Evolutionary conservation across 164 flowering plant species (phyloP).

Genomic region (Buxus sempervirens): DNA sequence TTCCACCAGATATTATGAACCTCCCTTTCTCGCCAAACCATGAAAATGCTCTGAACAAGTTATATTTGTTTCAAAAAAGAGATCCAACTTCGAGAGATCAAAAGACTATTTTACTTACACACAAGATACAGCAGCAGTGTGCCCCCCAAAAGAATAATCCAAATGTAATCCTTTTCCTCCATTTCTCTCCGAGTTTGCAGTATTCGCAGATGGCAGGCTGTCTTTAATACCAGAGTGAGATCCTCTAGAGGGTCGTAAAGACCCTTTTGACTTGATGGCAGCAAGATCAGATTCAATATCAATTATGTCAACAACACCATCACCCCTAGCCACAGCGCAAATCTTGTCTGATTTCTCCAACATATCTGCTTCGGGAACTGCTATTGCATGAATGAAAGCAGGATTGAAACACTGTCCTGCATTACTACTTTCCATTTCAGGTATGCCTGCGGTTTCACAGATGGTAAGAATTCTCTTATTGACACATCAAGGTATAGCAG

Average conservation of each 20-base stretch:
- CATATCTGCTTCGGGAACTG: constrained; percentile 76
- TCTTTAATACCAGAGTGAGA: constrained; percentile 38
- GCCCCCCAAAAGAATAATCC: constrained; percentile 78
- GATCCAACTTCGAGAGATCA: neutral
- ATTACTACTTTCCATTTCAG: constrained; percentile 29
- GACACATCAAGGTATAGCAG: neutral
- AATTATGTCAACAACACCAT: constrained; percentile 71
- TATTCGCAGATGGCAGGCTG: constrained; percentile 14
- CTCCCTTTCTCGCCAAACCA: constrained; percentile 83
- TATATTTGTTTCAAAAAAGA: neutral
- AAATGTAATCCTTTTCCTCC: constrained; percentile 47
- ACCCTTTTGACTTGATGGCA: constrained; percentile 35
- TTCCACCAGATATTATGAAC: constrained; percentile 77
- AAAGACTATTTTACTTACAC: constrained; percentile 50
- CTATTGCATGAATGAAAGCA: constrained; percentile 85
- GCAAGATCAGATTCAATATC: constrained; percentile 66
- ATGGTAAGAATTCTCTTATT: constrained; percentile 1
- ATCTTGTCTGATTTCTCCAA: constrained; percentile 52
- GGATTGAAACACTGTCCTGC: constrained; percentile 75
- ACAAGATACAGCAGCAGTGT: constrained; percentile 80
- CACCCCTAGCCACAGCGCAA: constrained; percentile 88
- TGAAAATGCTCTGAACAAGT: constrained; percentile 62
- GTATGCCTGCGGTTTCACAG: constrained; percentile 34
- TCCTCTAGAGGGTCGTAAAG: constrained; percentile 39
- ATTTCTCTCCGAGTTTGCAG: constrained; percentile 23